phyloP scores from a whole-genome alignment of 2,329 filamentous ascomycete species.

The Rutstroemia sydowiana region DNA sequence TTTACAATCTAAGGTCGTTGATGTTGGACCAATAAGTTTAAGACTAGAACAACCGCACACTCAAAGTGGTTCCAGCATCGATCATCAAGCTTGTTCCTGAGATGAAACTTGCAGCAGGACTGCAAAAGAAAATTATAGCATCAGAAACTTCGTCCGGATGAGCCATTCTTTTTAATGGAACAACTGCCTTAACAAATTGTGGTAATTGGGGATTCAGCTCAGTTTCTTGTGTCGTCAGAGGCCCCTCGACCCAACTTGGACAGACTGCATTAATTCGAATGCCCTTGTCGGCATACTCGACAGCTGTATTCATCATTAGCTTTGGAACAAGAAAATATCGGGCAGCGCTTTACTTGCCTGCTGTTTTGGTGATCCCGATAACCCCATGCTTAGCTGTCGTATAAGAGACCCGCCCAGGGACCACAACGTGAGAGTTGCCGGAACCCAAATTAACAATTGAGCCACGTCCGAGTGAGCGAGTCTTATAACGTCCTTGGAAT shows the following conservation, averaged over 20 bases:
- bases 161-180: conserved; percentile 2
- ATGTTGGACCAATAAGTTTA: too few species aligned
- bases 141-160: conserved; percentile 40
- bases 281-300: neutral
- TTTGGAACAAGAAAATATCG: neutral
- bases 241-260: neutral
- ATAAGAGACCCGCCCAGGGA: neutral
- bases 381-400: neutral
- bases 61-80: conserved; percentile 24
- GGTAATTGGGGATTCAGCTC: neutral
- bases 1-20: too few species aligned
- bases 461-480: neutral
- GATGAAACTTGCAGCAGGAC: conserved; percentile 18
- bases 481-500: neutral
- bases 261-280: conserved; percentile 7
- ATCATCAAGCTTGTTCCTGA: conserved; percentile 20
- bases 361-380: neutral
- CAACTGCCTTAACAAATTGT: neutral
- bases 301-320: neutral
- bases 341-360: neutral
- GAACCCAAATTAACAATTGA: neutral
- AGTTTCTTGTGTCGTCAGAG: neutral
- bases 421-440: neutral
- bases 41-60: neutral
- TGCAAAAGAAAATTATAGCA: conserved; percentile 34